phyloP scores from a whole-genome alignment of 345 rosid genomes.

The Litchi chinensis region DNA sequence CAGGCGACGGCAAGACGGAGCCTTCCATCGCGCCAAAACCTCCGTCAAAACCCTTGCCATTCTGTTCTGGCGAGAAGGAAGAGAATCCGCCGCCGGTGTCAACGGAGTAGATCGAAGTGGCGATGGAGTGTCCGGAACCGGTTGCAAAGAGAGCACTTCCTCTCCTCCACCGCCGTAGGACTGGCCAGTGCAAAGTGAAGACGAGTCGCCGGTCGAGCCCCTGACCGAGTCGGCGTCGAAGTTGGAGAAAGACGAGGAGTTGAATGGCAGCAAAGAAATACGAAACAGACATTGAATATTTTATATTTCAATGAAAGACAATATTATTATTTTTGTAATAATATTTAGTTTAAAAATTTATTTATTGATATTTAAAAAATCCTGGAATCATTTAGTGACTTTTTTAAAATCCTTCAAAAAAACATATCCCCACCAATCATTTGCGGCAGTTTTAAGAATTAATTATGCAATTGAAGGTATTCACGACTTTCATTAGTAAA shows the following conservation, averaged over 20 bases:
- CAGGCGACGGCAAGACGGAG: slow-evolving; percentile 57
- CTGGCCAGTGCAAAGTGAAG: neutral
- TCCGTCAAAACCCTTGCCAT: slow-evolving; percentile 32
- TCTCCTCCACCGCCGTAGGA: slow-evolving; percentile 31
- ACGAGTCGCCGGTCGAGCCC: too few species aligned
- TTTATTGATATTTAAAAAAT: too few species aligned
- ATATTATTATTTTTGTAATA: too few species aligned
- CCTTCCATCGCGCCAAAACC: slow-evolving; percentile 34
- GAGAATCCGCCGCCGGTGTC: slow-evolving; percentile 34
- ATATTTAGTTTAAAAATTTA: too few species aligned
- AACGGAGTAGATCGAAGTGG: slow-evolving; percentile 30
- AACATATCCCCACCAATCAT: too few species aligned
- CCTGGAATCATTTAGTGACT: too few species aligned
- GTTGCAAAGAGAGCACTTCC: slow-evolving; percentile 40
- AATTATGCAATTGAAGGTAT: too few species aligned
- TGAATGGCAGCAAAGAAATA: slow-evolving; percentile 53
- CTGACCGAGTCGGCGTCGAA: slow-evolving; percentile 27
- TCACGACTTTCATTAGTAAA: too few species aligned
- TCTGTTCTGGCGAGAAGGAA: slow-evolving; percentile 40
- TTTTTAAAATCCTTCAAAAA: too few species aligned
- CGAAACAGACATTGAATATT: slow-evolving; percentile 17
- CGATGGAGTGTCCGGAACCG: slow-evolving; percentile 26
- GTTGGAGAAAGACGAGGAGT: slow-evolving; percentile 42
- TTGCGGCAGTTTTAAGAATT: too few species aligned
- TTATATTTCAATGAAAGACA: too few species aligned